Percentiles rank a stretch among this genome's conserved stretches.
Evolutionary conservation across 371 early-diverging fungal genomes (phyloP).

Genomic region (Mucor sp.): DNA sequence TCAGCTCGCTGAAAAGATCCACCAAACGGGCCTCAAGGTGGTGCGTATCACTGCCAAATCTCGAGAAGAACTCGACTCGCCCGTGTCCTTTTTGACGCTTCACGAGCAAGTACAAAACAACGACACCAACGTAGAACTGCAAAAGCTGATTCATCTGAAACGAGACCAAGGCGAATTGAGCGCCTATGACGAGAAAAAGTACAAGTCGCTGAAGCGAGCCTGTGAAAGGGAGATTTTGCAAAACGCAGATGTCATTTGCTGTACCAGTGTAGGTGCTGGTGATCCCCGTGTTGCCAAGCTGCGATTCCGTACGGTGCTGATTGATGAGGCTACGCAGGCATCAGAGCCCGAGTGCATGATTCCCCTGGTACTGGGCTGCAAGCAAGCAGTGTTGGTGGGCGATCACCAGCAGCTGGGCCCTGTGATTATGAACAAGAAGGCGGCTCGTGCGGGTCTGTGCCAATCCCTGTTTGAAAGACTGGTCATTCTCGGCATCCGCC

Average conservation of each 20-base stretch:
- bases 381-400: constrained; percentile 97
- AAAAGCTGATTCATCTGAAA: constrained; percentile 88
- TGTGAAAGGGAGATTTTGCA: constrained; percentile 90
- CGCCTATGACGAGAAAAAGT: constrained; percentile 83
- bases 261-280: constrained; percentile 98
- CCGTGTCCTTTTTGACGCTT: constrained; percentile 88
- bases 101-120: constrained; percentile 95
- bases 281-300: constrained; percentile 90
- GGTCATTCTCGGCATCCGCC: constrained; percentile 88
- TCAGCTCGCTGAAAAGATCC: constrained; percentile 96
- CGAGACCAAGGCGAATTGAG: constrained; percentile 90
- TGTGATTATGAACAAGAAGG: constrained; percentile 97
- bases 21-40: constrained; percentile 93
- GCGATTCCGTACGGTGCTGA: constrained; percentile 91
- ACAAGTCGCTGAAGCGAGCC: constrained; percentile 74
- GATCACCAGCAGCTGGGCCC: constrained; percentile 99
- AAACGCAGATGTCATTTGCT: constrained; percentile 96
- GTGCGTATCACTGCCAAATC: constrained; percentile 95
- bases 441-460: constrained; percentile 91
- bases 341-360: constrained; percentile 98
- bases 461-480: constrained; percentile 98
- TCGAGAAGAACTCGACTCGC: constrained; percentile 92
- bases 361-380: constrained; percentile 92
- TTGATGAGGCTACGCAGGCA: constrained; percentile 99
- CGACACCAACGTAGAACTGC: constrained; percentile 90